Base-by-base conservation (phyloP, 495 filamentous ascomycete species). In the Trichoderma asperelloides region DNA sequence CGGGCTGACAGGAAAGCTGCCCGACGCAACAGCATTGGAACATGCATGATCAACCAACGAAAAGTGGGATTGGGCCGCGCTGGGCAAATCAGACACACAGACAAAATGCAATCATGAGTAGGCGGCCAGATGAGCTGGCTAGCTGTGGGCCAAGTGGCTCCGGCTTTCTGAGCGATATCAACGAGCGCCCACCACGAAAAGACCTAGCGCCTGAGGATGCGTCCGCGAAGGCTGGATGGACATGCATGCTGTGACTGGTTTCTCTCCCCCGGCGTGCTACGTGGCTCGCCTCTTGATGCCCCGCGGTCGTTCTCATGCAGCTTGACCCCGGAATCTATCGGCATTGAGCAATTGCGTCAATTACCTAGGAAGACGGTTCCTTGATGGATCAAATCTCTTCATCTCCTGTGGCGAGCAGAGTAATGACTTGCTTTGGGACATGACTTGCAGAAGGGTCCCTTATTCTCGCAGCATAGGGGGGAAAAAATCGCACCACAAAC, bases 211-310 rank as follows among this genome's bases (percentile, higher is more conserved):
- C 27, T 27, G 55, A 28, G 55, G 25, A 30, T 60, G 55, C 55
- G 55, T 60, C 55, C 55, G 55, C 55, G 55, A 60, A 60, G 55
- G 55, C 27, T 60, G 55, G 55, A 60, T 57, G 49, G 23, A 57
- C 49, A 60, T 60, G 55, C 55, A 60, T 28, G 55, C 9, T 30
- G 55, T 30, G 27, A 39, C 25, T 45, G 37, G 64, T 23, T 28
- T 33, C 51, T 15, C 43, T 25, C 49, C 43, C 27, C 30, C 41
- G 28, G 5, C 23, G 65, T 66, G 65, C 65, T 43, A 66, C 65
- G 65, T 66, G 65, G 65, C 65, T 66, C 65, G 65, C 65, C 49
- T 66, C 65, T 55, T 41, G 55, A 60, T 28, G 55, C 55, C 55
- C 55, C 55, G 55, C 55, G 55, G 55, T 60, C 25, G 55, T 60